Conservation (phyloP, 1,284 basidiomycete genomes). For the Puccinia brachypodii region DNA sequence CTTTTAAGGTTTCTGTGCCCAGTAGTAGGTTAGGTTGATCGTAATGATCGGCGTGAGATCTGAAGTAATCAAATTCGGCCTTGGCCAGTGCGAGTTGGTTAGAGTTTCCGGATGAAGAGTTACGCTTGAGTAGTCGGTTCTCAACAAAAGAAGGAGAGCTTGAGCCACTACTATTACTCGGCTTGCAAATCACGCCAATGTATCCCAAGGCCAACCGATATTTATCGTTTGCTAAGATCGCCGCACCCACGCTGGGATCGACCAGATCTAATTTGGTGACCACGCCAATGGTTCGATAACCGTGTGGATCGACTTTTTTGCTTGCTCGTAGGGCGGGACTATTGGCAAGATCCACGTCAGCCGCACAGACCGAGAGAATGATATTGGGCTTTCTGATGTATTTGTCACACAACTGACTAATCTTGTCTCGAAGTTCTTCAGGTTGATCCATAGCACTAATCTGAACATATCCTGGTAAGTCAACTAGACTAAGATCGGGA, state of each 20-base stretch:
- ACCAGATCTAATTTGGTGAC: constrained; percentile 99
- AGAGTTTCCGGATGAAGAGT: not conserved
- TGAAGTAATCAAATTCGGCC: constrained; percentile 80
- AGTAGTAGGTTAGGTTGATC: constrained; percentile 68
- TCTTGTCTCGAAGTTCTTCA: constrained; percentile 89
- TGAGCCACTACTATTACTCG: constrained; percentile 58
- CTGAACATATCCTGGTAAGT: constrained; percentile 96
- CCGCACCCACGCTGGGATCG: constrained; percentile 74
- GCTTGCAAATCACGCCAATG: constrained; percentile 92
- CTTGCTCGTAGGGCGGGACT: constrained; percentile 92
- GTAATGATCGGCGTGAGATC: constrained; percentile 70
- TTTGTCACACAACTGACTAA: constrained; percentile 81
- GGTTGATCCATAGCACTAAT: constrained; percentile 94
- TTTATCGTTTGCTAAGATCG: constrained; percentile 81
- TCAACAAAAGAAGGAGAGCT: constrained; percentile 18
- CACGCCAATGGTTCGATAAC: constrained; percentile 92
- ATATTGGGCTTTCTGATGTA: constrained; percentile 98
- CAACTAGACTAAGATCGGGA: constrained; percentile 94
- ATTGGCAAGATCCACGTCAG: constrained; percentile 97
- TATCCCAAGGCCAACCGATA: constrained; percentile 98
- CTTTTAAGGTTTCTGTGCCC: constrained; percentile 83
- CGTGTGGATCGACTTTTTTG: constrained; percentile 88
- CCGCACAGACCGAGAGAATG: constrained; percentile 94
- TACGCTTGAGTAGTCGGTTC: constrained; percentile 40
- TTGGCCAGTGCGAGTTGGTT: constrained; percentile 53